Percentiles rank a stretch among this genome's conserved stretches.
Conservation (phyloP, 495 filamentous ascomycete genomes). For the Aspergillus saccharolyticus region DNA sequence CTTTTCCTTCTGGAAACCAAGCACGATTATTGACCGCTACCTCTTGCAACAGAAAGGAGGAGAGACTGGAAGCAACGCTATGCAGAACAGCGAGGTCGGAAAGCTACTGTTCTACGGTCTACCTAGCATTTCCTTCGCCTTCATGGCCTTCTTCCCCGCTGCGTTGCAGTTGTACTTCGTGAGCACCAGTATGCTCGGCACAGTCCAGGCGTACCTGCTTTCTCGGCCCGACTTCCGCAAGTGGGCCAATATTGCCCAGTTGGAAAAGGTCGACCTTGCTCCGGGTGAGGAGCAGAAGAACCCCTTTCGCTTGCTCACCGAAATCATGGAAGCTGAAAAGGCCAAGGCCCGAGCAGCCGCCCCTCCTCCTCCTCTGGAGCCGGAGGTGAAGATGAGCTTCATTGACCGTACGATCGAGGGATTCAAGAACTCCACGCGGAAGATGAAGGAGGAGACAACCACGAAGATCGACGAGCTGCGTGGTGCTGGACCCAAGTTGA, state of each 20-base stretch:
- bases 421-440: constrained; percentile 15
- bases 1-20: not conserved
- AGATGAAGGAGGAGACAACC: constrained; percentile 13
- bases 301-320: constrained; percentile 22
- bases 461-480: constrained; percentile 20
- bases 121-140: constrained; percentile 54
- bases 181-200: constrained; percentile 48
- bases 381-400: constrained; percentile 22
- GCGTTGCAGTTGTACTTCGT: constrained; percentile 70
- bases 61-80: constrained; percentile 36
- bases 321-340: constrained; percentile 13
- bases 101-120: constrained; percentile 52
- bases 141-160: constrained; percentile 62
- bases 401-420: constrained; percentile 23
- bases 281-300: constrained; percentile 6
- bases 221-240: constrained; percentile 26
- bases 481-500: constrained; percentile 14
- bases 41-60: constrained; percentile 46
- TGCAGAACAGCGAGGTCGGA: constrained; percentile 28
- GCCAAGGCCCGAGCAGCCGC: constrained; percentile 3
- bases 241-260: constrained; percentile 22
- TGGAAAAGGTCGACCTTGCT: not conserved
- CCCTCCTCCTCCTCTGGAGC: not conserved
- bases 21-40: not conserved
- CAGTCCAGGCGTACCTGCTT: constrained; percentile 54